phyloP scores from a whole-genome alignment of 2,329 filamentous ascomycete species.

The Cordyceps cicadae region DNA sequence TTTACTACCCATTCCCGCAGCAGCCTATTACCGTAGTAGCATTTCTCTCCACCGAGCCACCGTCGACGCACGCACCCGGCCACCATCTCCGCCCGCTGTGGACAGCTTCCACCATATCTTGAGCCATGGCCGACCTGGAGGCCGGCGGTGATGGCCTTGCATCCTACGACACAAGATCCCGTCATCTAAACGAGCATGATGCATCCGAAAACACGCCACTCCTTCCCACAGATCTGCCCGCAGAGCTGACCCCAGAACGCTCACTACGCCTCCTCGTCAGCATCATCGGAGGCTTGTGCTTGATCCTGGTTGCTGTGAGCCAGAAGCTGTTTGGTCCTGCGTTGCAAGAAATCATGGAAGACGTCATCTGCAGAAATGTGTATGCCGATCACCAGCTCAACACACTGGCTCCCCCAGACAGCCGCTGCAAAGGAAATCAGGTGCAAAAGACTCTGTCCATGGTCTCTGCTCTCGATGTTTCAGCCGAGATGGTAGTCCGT shows the following conservation, averaged over 20 bases:
- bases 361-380: constrained; percentile 42
- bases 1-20: too few species aligned
- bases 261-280: constrained; percentile 23
- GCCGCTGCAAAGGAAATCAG: constrained; percentile 38
- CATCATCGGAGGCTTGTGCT: constrained; percentile 26
- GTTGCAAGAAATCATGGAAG: constrained; percentile 42
- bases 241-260: constrained; percentile 17
- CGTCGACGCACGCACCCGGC: background rate
- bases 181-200: background rate
- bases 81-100: background rate
- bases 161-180: background rate
- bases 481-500: constrained; percentile 40
- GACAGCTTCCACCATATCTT: background rate
- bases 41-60: too few species aligned
- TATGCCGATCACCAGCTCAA: constrained; percentile 32
- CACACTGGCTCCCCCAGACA: constrained; percentile 25
- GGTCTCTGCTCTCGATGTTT: constrained; percentile 38
- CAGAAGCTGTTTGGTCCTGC: constrained; percentile 32
- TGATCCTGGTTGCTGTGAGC: constrained; percentile 37
- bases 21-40: too few species aligned
- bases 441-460: constrained; percentile 46
- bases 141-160: background rate
- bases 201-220: constrained; percentile 13
- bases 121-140: background rate
- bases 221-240: constrained; percentile 14